Conservation (phyloP, 768 basidiomycete genomes). For the Podaxis sp. region DNA sequence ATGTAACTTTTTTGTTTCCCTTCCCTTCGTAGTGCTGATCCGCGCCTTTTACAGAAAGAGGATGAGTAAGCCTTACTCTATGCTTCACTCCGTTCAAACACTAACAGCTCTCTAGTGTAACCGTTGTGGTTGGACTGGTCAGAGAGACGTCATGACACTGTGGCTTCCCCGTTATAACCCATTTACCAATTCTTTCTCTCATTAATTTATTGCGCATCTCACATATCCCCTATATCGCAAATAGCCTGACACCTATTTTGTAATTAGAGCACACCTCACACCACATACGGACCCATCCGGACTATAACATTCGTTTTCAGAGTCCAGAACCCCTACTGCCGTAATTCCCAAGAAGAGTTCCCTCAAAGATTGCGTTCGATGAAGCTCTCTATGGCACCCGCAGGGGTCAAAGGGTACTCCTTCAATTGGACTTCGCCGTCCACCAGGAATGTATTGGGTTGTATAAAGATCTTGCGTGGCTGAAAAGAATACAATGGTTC, state of each 20-base stretch:
- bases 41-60: slow-evolving; percentile 53
- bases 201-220: slow-evolving; percentile 14
- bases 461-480: slow-evolving; percentile 85
- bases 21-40: slow-evolving; percentile 14
- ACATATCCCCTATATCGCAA: slow-evolving; percentile 18
- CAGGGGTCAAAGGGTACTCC: slow-evolving; percentile 74
- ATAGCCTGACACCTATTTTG: slow-evolving; percentile 14
- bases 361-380: slow-evolving; percentile 64
- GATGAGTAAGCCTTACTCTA: slow-evolving; percentile 65
- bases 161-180: neutral
- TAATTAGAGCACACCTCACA: slow-evolving; percentile 11
- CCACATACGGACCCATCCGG: slow-evolving; percentile 6
- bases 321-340: slow-evolving; percentile 5
- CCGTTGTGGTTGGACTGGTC: slow-evolving; percentile 67
- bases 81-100: slow-evolving; percentile 13
- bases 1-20: slow-evolving; percentile 32
- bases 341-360: slow-evolving; percentile 3
- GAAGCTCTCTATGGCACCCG: slow-evolving; percentile 79
- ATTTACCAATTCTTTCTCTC: neutral
- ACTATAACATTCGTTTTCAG: slow-evolving; percentile 6
- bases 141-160: slow-evolving; percentile 52
- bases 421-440: slow-evolving; percentile 70
- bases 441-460: slow-evolving; percentile 74
- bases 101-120: slow-evolving; percentile 49
- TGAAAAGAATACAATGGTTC: slow-evolving; percentile 27